Base-by-base conservation (phyloP, 805 yeast genomes). In the Spathaspora hagerdaliae region DNA sequence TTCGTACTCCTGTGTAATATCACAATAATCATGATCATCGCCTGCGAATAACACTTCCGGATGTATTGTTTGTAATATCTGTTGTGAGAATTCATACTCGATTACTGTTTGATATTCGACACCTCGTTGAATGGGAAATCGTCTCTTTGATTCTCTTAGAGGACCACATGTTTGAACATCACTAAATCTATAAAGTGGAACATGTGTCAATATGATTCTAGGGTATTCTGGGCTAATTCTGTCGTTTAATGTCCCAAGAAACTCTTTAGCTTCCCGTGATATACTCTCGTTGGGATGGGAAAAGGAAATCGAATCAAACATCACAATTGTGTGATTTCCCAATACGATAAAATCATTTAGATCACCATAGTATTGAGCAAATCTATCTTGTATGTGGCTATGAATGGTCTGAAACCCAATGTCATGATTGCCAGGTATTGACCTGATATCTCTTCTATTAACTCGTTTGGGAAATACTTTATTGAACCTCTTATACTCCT, bases 21-120 rank as follows among this genome's bases (percentile, higher is more conserved):
- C 88, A 62, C 99, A 94, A 55, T 88, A 90, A 62, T 94, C 99
- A 67, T 94, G 99, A 61, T 94, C 99, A 62, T 94, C 99, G 1
- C 99, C 99, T 6, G 95, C 81, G 58, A 90, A 87, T 4, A 87
- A 74, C 9, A 83, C 63, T 12, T 71, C 71, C 0, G 99, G 99
- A 39, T 75, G 65, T 1, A 92, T 61, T 8, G 64, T 68, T 6
- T 71, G 55, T 38, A 94, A 64, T 5, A 94, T 73, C 15, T 78
- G 74, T 36, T 79, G 74, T 0, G 92, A 71, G 5, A 85, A 57
- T 1, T 74, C 77, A 29, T 77, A 68, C 42, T 82, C 85, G 8
- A 94, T 73, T n/a, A 87, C 92, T 0, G 96, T 91, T 64, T 91
- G 96, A 62, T 89, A 94, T 60, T 94, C 97, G 14, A 73, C 67